These are phyloP conservation scores for Leucosporidium yakuticum DNA, from an alignment of 768 basidiomycete genomes.

Conservation along the genomic window DNA sequence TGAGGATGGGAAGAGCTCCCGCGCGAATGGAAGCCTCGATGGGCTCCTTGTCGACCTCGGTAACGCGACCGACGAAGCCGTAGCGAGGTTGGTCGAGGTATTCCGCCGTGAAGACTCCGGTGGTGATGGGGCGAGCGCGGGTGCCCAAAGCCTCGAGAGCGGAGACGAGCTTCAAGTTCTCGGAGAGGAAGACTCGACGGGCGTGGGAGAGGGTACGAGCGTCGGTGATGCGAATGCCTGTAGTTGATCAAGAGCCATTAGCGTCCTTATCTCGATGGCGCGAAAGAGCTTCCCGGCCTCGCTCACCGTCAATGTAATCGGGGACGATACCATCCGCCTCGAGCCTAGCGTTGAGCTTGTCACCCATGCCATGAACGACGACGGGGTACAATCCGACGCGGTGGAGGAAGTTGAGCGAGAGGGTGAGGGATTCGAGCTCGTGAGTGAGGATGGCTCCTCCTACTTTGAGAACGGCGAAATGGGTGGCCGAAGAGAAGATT, in stretches of 20 bases:
- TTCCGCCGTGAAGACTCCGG: conserved; percentile 94
- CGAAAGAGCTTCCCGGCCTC: background rate
- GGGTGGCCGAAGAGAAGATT: conserved; percentile 71
- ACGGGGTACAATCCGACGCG: conserved; percentile 97
- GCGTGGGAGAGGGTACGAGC: conserved; percentile 91
- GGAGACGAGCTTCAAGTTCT: conserved; percentile 88
- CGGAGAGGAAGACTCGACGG: conserved; percentile 91
- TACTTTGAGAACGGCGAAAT: conserved; percentile 75
- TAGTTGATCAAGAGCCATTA: background rate
- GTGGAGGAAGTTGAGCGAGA: conserved; percentile 92
- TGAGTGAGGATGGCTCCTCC: conserved; percentile 86
- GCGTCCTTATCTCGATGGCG: too few relatives aligned
- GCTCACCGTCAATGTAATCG: conserved; percentile 71
- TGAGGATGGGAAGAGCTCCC: conserved; percentile 91
- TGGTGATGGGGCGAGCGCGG: conserved; percentile 93
- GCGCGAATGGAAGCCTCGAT: conserved; percentile 95
- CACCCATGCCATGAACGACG: conserved; percentile 82
- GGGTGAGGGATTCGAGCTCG: conserved; percentile 85
- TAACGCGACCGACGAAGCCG: conserved; percentile 91
- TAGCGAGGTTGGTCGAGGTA: conserved; percentile 94
- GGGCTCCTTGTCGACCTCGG: conserved; percentile 87
- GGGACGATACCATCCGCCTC: conserved; percentile 88
- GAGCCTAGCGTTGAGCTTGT: conserved; percentile 75
- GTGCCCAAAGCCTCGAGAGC: conserved; percentile 92
- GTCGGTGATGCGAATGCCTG: conserved; percentile 92